Base-by-base conservation (phyloP, 2,329 filamentous ascomycete species). In the Fusarium hostae region DNA sequence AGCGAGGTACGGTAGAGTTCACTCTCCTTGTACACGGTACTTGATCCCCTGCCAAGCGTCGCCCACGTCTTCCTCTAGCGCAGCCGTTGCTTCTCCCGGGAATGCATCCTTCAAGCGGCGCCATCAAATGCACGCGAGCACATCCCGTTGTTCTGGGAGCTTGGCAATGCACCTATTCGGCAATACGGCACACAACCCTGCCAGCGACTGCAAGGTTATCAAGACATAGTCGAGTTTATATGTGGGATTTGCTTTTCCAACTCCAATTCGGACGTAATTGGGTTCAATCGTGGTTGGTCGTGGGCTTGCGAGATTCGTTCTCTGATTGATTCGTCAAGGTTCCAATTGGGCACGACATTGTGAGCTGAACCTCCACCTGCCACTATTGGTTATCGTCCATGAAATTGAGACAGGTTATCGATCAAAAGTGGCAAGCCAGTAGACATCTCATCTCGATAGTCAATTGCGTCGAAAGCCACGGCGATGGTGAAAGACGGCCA, bases 151-250 rank as follows among this genome's bases (percentile, higher is more conserved):
- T 59, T 72, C 48, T 64, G 37, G 56, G 41, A 61, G 43, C 70
- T 75, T 68, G 74, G 74, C 66, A 68, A 34, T 47, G 71, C 72
- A 75, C 74, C 69, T 72, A 63, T 55, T 75, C 74, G 74, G 74
- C 60, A 69, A 52, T 35, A 55, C 74, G 74, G 74, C 74, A 76
- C 70, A 59, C 22, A 40, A 41, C 57, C 58, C 37, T 70, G 65
- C 37, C 40, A 54, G 22, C 9, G 16, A n/a, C 37, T 48, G 44
- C 50, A 57, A 47, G 43, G 35, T 43, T 50, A 48, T 63, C 57
- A 24, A 52, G 47, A 54, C 37, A 65, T 52, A 10, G 28, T 34
- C 26, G 45, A 52, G 45, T 62, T 57, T 41, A 67, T 63, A 59
- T 54, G 66, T 62, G 68, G 68, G 61, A 63, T 71, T 70, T 70